phyloP scores from a whole-genome alignment of 1,284 basidiomycete genomes.

The Vanrija sp. region DNA sequence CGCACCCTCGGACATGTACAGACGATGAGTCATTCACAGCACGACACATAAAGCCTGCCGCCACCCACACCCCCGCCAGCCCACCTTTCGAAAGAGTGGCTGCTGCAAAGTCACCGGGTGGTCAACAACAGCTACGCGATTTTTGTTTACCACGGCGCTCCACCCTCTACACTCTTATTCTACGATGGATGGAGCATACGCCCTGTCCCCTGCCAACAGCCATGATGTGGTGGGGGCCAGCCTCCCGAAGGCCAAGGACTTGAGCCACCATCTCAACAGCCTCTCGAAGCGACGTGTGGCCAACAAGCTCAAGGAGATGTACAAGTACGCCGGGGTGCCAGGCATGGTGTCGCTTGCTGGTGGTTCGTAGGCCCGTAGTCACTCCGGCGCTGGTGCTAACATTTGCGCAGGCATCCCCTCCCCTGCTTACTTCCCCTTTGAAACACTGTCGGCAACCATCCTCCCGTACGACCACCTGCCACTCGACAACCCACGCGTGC shows the following conservation, averaged over 20 bases:
- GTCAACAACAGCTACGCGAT: no score
- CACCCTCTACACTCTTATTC: no score
- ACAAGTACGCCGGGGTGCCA: constrained; percentile 36
- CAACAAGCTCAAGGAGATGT: constrained; percentile 61
- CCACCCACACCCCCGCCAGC: no score
- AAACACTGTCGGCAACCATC: constrained; percentile 44
- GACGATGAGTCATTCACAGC: no score
- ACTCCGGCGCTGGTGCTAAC: not conserved
- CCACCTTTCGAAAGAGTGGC: no score
- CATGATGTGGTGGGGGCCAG: no score
- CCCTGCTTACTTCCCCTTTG: constrained; percentile 50
- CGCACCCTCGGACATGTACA: no score
- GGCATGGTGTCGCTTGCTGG: constrained; percentile 29
- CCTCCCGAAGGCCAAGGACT: constrained; percentile 53
- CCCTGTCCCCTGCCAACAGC: not conserved
- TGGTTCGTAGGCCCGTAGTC: constrained; percentile 3
- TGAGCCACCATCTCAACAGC: constrained; percentile 60
- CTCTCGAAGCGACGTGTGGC: constrained; percentile 55
- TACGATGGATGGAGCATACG: no score
- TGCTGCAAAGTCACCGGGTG: no score
- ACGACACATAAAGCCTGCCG: no score
- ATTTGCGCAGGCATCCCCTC: constrained; percentile 41
- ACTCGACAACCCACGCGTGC: constrained; percentile 56
- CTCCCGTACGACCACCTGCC: constrained; percentile 39
- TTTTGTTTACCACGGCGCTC: no score